Evolutionary conservation across 352 stramenopile species (phyloP).

Genomic region (Phytophthora niederhauseri): DNA sequence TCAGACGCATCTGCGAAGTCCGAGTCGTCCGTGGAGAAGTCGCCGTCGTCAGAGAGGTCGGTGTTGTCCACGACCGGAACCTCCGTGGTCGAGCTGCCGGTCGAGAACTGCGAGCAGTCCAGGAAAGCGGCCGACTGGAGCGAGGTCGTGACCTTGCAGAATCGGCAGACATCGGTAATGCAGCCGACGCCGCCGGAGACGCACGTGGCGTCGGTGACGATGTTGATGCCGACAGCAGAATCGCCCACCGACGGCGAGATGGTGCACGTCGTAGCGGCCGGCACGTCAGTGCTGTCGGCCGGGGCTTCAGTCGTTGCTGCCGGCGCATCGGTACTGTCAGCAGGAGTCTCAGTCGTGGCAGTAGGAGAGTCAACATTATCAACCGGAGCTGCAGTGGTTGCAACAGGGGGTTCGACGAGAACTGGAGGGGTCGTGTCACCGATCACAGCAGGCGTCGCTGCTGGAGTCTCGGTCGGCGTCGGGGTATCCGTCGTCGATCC

Average conservation of each 20-base stretch:
- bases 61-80: conserved; percentile 10
- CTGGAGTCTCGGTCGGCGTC: conserved; percentile 10
- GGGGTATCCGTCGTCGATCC: conserved; percentile 3
- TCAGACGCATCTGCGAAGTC: conserved; percentile 17
- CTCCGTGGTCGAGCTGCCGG: conserved; percentile 2
- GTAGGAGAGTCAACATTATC: conserved; percentile 9
- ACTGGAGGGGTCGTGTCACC: conserved; percentile 1
- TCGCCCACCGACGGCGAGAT: conserved; percentile 34
- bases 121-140: conserved; percentile 30
- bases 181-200: conserved; percentile 42
- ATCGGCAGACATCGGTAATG: conserved; percentile 43
- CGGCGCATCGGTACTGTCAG: background rate
- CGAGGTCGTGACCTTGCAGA: conserved; percentile 45
- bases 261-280: conserved; percentile 15
- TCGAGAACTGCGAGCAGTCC: conserved; percentile 22
- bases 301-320: conserved; percentile 9
- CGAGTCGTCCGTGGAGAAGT: conserved; percentile 14
- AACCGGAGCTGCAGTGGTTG: conserved; percentile 3
- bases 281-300: background rate
- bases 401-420: background rate
- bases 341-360: conserved; percentile 7
- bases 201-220: conserved; percentile 38
- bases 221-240: conserved; percentile 32
- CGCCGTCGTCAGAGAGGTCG: conserved; percentile 3
- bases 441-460: background rate